Percentiles rank a stretch among this genome's conserved stretches.
These are phyloP conservation scores for Podosphaera aphanis DNA, from an alignment of 2,329 filamentous ascomycete genomes.

Conservation along the genomic window DNA sequence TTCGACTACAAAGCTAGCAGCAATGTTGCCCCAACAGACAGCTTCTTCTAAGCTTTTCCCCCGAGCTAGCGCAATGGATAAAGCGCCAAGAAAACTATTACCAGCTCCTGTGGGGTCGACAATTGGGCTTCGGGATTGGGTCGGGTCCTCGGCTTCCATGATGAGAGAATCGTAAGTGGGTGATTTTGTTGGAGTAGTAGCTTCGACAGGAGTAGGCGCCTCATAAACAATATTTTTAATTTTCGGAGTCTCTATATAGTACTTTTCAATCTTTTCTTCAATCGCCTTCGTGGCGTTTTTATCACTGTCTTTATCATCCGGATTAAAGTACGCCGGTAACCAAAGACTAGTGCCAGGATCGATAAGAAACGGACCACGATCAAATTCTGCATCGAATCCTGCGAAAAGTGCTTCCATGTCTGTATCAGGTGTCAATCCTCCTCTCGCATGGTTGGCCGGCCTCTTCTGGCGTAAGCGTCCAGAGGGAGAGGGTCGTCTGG, in stretches of 20 bases:
- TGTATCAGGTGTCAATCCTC: slow-evolving; percentile 32
- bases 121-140: slow-evolving; percentile 21
- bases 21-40: slow-evolving; percentile 53
- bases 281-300: background rate
- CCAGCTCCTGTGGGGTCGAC: slow-evolving; percentile 89
- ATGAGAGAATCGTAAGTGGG: background rate
- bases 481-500: slow-evolving; percentile 3
- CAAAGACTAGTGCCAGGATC: slow-evolving; percentile 35
- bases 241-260: background rate
- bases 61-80: slow-evolving; percentile 33
- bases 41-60: slow-evolving; percentile 42
- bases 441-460: slow-evolving; percentile 18
- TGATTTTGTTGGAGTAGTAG: background rate
- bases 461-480: slow-evolving; percentile 3
- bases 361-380: slow-evolving; percentile 30
- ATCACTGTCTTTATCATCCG: slow-evolving; percentile 14
- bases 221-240: background rate
- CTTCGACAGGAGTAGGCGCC: background rate
- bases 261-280: background rate
- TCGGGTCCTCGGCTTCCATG: background rate
- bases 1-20: slow-evolving; percentile 83
- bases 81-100: slow-evolving; percentile 59
- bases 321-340: slow-evolving; percentile 51
- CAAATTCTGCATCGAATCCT: slow-evolving; percentile 24
- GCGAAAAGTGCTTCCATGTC: slow-evolving; percentile 41